Base-by-base conservation (phyloP, 1,284 basidiomycete genomes). In the Exobasidium rhododendri region DNA sequence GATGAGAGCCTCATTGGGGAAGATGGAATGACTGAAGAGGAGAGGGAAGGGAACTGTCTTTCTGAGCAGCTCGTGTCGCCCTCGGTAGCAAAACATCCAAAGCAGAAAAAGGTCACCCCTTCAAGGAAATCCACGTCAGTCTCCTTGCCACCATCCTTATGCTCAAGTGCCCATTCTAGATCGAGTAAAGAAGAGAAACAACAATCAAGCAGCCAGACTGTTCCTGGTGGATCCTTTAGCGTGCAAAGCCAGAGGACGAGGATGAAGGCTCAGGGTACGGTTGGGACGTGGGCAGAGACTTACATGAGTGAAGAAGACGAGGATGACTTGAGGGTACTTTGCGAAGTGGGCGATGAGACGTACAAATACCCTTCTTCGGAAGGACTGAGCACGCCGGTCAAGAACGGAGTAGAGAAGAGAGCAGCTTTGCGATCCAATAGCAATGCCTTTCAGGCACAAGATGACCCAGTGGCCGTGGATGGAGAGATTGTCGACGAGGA, bases 221-320 rank as follows among this genome's bases (percentile, higher is more conserved):
- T 26, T 5, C 47, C 47, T 20, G 47, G 47, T 4, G 47, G 47
- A 50, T 50, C 47, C 14, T 50, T 40, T 40, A 40, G 35, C 35
- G 35, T 40, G 35, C 7, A 40, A 17, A 40, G 17, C 17, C 35
- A 17, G 17, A 40, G 17, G 35, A 40, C 35, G 17, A 40, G 17
- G 35, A 10, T 40, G 35, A 40, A 10, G n/a, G n/a, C n/a, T n/a
- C n/a, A n/a, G n/a, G n/a, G n/a, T n/a, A n/a, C n/a, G n/a, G n/a
- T n/a, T n/a, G n/a, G n/a, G n/a, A n/a, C n/a, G n/a, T 40, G 35
- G 35, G 35, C 10, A 10, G 35, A 40, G 17, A 50, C 47, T 20
- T 26, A 50, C 20, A 50, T 50, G 47, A 50, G 47, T 28, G 47
- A 50, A 28, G 47, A 50, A 26, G 20, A 20, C 4, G 24, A 28